phyloP scores from a whole-genome alignment of 2,329 filamentous ascomycete species.

The Fragosphaeria purpurea region DNA sequence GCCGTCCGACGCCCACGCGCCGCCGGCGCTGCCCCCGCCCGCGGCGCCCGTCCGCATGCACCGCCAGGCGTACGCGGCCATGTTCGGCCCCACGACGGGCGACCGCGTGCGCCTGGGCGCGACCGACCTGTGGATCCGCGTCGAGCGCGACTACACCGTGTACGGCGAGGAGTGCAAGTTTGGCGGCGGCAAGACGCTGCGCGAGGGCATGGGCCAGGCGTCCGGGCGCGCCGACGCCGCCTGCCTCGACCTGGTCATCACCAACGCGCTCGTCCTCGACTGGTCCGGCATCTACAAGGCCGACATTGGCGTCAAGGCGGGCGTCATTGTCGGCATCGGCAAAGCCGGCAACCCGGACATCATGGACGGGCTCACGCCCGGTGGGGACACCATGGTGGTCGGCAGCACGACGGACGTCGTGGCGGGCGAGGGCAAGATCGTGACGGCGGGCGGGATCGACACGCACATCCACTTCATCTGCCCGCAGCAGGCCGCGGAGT shows the following conservation, averaged over 20 bases:
- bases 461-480: constrained; percentile 92
- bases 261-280: constrained; percentile 83
- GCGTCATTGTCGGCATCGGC: constrained; percentile 77
- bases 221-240: constrained; percentile 63
- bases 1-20: constrained; percentile 36
- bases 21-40: constrained; percentile 16
- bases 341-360: constrained; percentile 97
- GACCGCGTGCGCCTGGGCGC: constrained; percentile 73
- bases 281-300: constrained; percentile 93
- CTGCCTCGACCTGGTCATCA: constrained; percentile 74
- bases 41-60: constrained; percentile 62
- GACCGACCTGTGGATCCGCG: constrained; percentile 82
- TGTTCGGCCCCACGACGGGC: constrained; percentile 89
- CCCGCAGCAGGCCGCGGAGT: constrained; percentile 79
- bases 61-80: constrained; percentile 66
- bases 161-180: constrained; percentile 96
- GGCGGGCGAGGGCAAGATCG: constrained; percentile 78
- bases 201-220: constrained; percentile 93
- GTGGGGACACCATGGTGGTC: constrained; percentile 54
- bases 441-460: constrained; percentile 85
- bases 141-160: constrained; percentile 73
- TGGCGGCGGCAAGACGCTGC: constrained; percentile 84
- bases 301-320: constrained; percentile 86
- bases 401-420: constrained; percentile 87
- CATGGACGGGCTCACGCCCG: constrained; percentile 73